Conservation (phyloP, 805 yeast genomes). For the Saccharomycopsis fermentans region DNA sequence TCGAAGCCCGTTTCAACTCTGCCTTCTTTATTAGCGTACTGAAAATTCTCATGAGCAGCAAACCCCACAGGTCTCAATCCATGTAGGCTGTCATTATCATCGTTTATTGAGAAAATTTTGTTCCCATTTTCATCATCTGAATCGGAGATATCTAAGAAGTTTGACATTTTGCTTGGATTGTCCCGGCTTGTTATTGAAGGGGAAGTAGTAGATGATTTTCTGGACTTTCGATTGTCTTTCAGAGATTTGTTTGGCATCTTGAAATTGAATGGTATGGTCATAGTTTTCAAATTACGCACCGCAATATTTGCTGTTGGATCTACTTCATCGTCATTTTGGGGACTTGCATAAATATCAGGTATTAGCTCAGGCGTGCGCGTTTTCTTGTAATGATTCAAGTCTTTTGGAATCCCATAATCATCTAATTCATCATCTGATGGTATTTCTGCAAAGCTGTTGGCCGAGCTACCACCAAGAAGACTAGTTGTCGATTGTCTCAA, state of each 20-base stretch:
- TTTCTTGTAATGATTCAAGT: background rate
- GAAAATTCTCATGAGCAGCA: background rate
- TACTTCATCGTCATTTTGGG: background rate
- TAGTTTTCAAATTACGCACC: background rate
- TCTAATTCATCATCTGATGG: background rate
- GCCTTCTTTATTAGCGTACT: background rate
- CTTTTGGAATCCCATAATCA: background rate
- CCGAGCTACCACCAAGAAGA: background rate
- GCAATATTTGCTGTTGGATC: background rate
- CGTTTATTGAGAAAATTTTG: background rate
- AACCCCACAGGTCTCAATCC: background rate
- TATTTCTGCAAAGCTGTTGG: background rate
- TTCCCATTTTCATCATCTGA: background rate
- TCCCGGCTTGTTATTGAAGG: background rate
- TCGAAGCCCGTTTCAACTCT: background rate
- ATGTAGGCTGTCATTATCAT: background rate
- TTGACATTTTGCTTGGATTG: background rate
- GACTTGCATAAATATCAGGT: background rate
- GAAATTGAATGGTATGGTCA: background rate
- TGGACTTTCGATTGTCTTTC: background rate
- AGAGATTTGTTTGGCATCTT: background rate
- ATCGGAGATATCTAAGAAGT: background rate
- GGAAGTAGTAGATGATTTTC: background rate
- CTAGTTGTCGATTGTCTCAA: background rate
- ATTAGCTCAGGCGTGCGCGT: background rate